Evolutionary conservation across 148 eudicot species (phyloP).

Genomic region (Vaccinium myrtillus): DNA sequence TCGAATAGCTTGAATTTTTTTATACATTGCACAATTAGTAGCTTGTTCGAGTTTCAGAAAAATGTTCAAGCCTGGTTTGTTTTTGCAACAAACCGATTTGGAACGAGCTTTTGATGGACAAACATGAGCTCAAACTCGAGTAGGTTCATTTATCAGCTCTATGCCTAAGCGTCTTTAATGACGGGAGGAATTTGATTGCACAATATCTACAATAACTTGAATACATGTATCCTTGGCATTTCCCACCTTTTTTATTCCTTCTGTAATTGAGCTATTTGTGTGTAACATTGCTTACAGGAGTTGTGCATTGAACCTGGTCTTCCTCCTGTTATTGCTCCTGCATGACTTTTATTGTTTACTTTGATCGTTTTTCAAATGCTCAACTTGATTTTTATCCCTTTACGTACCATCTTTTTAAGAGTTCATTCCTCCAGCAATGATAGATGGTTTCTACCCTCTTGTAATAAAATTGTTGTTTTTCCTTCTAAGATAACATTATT

Average conservation of each 20-base stretch:
- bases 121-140: too few species aligned
- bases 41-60: too few species aligned
- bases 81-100: too few species aligned
- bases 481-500: not conserved
- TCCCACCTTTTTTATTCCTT: not conserved
- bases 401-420: not conserved
- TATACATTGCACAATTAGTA: too few species aligned
- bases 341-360: not conserved
- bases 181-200: too few species aligned
- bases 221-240: too few species aligned
- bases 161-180: not conserved
- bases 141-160: too few species aligned
- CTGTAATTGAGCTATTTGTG: not conserved
- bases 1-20: too few species aligned
- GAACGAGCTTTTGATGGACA: too few species aligned
- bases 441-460: too few species aligned
- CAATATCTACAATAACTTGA: too few species aligned
- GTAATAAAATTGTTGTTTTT: not conserved
- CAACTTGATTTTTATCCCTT: not conserved
- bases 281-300: not conserved
- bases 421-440: not conserved
- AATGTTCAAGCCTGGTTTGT: too few species aligned
- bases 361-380: not conserved
- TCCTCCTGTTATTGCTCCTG: not conserved
- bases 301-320: not conserved